Percentiles rank a stretch among this genome's conserved stretches.
Conservation (phyloP, 306 rosid species). For the Cicer arietinum region DNA sequence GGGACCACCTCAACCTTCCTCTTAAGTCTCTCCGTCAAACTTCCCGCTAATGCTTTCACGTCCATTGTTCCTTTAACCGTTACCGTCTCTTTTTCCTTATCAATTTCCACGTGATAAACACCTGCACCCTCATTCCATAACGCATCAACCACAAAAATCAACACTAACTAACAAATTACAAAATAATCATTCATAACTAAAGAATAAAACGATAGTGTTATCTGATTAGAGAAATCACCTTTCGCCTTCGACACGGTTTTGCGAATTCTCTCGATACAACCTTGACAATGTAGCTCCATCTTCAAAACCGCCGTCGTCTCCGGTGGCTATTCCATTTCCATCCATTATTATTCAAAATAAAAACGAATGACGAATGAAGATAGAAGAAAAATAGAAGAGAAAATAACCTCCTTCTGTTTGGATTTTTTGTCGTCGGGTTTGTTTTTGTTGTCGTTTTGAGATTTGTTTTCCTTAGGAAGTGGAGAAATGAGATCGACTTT, state of each 20-base stretch:
- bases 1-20: conserved; percentile 69
- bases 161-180: not conserved
- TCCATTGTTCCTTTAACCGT: conserved; percentile 75
- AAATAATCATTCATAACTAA: not conserved
- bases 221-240: conserved; percentile 46
- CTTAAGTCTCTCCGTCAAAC: conserved; percentile 55
- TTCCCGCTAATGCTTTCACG: conserved; percentile 54
- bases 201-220: too few relatives aligned
- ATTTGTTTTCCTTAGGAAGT: conserved; percentile 48
- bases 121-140: conserved; percentile 44
- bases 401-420: conserved; percentile 59
- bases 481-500: conserved; percentile 69
- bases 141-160: not conserved
- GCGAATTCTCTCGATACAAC: conserved; percentile 62
- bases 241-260: conserved; percentile 50
- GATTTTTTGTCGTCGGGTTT: conserved; percentile 46
- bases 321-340: conserved; percentile 50
- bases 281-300: conserved; percentile 70
- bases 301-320: conserved; percentile 70
- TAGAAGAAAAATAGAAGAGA: not conserved
- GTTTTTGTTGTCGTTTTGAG: conserved; percentile 44
- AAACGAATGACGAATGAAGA: too few relatives aligned
- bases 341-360: not conserved
- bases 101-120: conserved; percentile 51
- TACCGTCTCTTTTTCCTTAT: conserved; percentile 62